A percentile compares a stretch with the other conserved stretches of the same genome.
Conservation (phyloP, 2,329 filamentous ascomycete species). For the Aureobasidium sp. region DNA sequence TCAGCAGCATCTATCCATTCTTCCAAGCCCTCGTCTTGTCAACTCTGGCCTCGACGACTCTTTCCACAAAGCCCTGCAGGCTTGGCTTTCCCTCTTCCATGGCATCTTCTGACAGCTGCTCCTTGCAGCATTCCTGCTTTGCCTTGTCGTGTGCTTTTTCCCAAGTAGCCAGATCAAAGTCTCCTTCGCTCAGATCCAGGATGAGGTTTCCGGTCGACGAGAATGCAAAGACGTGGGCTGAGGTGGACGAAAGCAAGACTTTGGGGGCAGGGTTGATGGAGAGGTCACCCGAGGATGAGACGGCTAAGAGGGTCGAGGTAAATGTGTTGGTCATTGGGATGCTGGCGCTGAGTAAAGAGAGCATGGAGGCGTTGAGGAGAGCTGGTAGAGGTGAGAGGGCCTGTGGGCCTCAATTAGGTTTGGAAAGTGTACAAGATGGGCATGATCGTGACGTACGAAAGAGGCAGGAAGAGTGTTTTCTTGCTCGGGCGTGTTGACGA, state of each 20-base stretch:
- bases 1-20: neutral
- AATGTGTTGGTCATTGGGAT: slow-evolving; percentile 71
- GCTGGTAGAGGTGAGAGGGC: slow-evolving; percentile 74
- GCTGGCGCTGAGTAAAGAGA: slow-evolving; percentile 74
- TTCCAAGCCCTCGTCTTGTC: slow-evolving; percentile 16
- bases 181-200: slow-evolving; percentile 73
- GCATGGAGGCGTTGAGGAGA: slow-evolving; percentile 69
- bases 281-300: slow-evolving; percentile 23
- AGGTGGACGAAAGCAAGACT: slow-evolving; percentile 56
- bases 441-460: slow-evolving; percentile 43
- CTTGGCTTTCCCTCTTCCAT: slow-evolving; percentile 28
- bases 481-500: slow-evolving; percentile 62
- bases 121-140: slow-evolving; percentile 56
- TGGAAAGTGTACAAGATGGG: slow-evolving; percentile 12
- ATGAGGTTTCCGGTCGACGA: slow-evolving; percentile 66
- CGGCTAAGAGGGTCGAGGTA: slow-evolving; percentile 47
- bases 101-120: slow-evolving; percentile 29
- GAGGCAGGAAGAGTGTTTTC: slow-evolving; percentile 52
- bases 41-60: slow-evolving; percentile 16
- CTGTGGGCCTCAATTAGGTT: slow-evolving; percentile 36
- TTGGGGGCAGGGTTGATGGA: slow-evolving; percentile 52
- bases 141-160: slow-evolving; percentile 60
- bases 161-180: slow-evolving; percentile 71
- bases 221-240: slow-evolving; percentile 78
- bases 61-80: slow-evolving; percentile 5